Percentiles rank a stretch among this genome's conserved stretches.
Conservation (phyloP, 192 early-diverging fungal genomes). For the Entomortierella chlamydospora region DNA sequence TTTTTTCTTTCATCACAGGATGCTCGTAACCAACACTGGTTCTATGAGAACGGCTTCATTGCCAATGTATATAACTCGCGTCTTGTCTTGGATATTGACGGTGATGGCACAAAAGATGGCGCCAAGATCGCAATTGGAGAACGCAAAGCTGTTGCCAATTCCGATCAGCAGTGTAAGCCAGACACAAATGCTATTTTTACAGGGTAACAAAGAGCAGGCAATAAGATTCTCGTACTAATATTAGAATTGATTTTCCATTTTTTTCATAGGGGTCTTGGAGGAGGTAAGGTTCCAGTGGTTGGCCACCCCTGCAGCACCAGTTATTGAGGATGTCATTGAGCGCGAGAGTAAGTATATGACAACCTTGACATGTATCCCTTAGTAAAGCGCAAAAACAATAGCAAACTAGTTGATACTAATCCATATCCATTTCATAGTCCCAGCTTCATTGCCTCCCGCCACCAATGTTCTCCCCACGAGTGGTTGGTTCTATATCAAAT, state of each 20-base stretch:
- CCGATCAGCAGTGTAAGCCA: slow-evolving; percentile 46
- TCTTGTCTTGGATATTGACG: slow-evolving; percentile 51
- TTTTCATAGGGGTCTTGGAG: slow-evolving; percentile 38
- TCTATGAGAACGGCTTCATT: slow-evolving; percentile 49
- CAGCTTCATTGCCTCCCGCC: neutral
- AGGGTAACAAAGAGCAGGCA: neutral
- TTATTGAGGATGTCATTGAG: slow-evolving; percentile 16
- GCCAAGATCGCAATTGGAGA: slow-evolving; percentile 54
- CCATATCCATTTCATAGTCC: neutral
- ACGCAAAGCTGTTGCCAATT: slow-evolving; percentile 33
- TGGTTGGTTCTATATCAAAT: slow-evolving; percentile 54
- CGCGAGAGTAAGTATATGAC: slow-evolving; percentile 23
- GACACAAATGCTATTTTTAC: neutral
- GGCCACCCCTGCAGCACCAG: slow-evolving; percentile 5
- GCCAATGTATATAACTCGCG: slow-evolving; percentile 54
- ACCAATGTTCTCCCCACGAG: slow-evolving; percentile 24
- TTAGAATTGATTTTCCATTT: slow-evolving; percentile 13
- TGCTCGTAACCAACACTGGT: slow-evolving; percentile 53
- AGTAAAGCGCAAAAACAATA: too few relatives aligned
- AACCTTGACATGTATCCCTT: too few relatives aligned
- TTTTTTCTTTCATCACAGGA: slow-evolving; percentile 12
- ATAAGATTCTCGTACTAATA: slow-evolving; percentile 5
- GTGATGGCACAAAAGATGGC: slow-evolving; percentile 50
- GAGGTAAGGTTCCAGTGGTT: slow-evolving; percentile 40
- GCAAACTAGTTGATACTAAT: neutral